These are phyloP conservation scores for Closterium sp. DNA, from an alignment of 139 green algal species.

Conservation along the genomic window DNA sequence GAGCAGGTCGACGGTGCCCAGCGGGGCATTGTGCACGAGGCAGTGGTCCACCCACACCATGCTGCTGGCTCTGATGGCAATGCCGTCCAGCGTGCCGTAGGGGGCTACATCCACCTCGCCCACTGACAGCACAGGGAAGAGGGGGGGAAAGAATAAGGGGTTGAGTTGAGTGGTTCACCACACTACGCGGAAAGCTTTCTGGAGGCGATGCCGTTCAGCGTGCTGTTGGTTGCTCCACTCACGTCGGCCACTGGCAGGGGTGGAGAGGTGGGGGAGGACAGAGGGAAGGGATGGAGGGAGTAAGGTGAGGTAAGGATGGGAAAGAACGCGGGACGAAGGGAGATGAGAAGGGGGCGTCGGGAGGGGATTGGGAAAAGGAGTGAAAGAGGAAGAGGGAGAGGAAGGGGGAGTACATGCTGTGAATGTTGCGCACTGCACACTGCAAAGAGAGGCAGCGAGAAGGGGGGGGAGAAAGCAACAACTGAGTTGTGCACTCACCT, in stretches of 20 bases:
- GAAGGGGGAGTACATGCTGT: background rate
- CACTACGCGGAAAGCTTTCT: too few relatives aligned
- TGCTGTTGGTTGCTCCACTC: too few relatives aligned
- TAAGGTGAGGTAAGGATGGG: too few relatives aligned
- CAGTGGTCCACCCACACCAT: constrained; percentile 25
- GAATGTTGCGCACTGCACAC: background rate
- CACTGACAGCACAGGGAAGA: background rate
- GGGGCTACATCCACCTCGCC: background rate
- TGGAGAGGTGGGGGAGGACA: too few relatives aligned
- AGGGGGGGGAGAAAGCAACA: too few relatives aligned
- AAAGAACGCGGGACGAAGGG: background rate
- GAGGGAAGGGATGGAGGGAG: too few relatives aligned
- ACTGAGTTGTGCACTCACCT: background rate
- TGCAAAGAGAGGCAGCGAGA: too few relatives aligned
- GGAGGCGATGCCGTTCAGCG: too few relatives aligned
- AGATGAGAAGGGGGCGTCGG: background rate
- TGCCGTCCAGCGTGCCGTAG: background rate
- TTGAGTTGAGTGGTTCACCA: too few relatives aligned
- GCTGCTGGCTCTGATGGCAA: background rate
- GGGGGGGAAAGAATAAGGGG: too few relatives aligned
- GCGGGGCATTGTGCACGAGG: background rate
- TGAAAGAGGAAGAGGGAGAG: background rate
- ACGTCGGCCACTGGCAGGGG: too few relatives aligned
- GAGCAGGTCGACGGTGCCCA: background rate
- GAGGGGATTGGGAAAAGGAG: background rate